Conservation (phyloP, 306 rosid species). For the Vigna trinervia region DNA sequence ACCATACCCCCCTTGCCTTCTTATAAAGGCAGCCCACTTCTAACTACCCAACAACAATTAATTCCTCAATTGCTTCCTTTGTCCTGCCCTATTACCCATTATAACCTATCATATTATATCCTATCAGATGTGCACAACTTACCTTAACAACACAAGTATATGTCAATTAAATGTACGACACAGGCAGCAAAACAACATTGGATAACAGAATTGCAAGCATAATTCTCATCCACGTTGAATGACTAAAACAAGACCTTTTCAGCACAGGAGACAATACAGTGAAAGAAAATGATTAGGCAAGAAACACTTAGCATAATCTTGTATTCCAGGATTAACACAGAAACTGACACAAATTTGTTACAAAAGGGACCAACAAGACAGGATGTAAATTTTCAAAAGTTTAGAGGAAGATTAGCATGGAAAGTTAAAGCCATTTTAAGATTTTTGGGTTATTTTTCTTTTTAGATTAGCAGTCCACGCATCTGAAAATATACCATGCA, state of each 20-base stretch:
- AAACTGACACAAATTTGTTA: neutral
- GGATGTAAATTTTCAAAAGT: neutral
- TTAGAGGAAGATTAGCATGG: neutral
- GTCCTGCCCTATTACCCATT: too few relatives aligned
- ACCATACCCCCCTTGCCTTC: too few relatives aligned
- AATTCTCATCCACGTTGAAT: constrained; percentile 21
- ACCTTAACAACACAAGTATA: constrained; percentile 39
- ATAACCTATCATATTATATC: too few relatives aligned
- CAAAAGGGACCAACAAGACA: neutral
- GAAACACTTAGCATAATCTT: neutral
- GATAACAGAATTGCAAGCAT: constrained; percentile 25
- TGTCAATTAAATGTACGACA: constrained; percentile 15
- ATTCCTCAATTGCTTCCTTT: too few relatives aligned
- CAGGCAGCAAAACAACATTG: constrained; percentile 5
- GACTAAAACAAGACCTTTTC: neutral
- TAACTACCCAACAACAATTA: too few relatives aligned
- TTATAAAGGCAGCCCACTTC: too few relatives aligned
- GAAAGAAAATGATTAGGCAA: neutral
- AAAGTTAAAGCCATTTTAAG: neutral
- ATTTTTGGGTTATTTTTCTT: too few relatives aligned
- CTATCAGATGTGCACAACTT: constrained; percentile 2
- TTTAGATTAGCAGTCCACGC: too few relatives aligned
- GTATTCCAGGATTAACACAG: constrained; percentile 9
- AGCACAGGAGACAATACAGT: neutral
- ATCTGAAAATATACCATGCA: too few relatives aligned